Evolutionary conservation across 208 protist genomes (phyloP), one percentile per base, ranked within the genome.

Genomic region (Phytomonas sp.): DNA sequence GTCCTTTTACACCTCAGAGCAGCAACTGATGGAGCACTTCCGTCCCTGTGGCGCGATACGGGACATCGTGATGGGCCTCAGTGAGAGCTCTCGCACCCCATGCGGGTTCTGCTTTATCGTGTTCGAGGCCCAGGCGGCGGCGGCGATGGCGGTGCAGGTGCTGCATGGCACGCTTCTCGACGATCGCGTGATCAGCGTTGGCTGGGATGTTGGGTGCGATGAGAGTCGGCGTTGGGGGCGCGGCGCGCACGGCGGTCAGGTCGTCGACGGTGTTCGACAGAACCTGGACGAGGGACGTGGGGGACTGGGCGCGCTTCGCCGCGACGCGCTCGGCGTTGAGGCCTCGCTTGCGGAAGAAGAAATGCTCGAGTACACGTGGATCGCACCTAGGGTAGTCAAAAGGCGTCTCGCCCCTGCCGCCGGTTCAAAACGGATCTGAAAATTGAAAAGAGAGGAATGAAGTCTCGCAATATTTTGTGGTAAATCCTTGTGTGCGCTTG

Each of bases 51-150:
- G 98, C 26, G 89, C 94, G 28, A 84, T 99, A 29, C 96, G 98
- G 37, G 92, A 98, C 43, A 84, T 99, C 36, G 91, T 99, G 20
- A 99, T 99, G 96, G 98, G 98, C 32, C 84, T 99, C 23, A 98
- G 99, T 73, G 85, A 97, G 29, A 56, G 81, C 9, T 93, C 83
- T 11, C 93, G 91, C 61, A 98, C 96, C 4, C 98, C 98, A 8
- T 99, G 98, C 76, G 98, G 98, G 9, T 99, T 99, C 77, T 98
- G 97, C 82, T 99, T 99, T 84, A 87, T 99, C 34, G 98, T 99
- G 62, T 99, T 84, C 70, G 97, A 98, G 80, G 78, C 80, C 15
- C 79, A 91, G 62, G 72, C 79, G 36, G 95, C 96, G 72, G 97
- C 98, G 2, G 89, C 89, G 72, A 77, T 92, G 51, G 97, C 95